These are phyloP conservation scores for Phytopythium cucurbitacearum DNA, from an alignment of 352 stramenopile genomes.

Conservation along the genomic window DNA sequence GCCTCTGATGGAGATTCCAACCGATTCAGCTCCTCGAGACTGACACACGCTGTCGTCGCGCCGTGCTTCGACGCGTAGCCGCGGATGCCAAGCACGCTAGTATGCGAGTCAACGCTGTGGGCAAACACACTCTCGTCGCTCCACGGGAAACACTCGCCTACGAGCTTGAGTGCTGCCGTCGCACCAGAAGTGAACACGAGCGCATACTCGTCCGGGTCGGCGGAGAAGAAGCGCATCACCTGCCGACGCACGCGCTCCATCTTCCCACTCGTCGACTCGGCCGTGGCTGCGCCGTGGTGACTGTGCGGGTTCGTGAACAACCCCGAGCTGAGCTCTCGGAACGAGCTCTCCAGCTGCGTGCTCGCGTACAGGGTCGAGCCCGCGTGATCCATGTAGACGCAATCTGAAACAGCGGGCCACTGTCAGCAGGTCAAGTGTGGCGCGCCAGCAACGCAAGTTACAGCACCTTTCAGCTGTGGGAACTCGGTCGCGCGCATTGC, in stretches of 20 bases:
- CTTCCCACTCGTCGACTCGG: constrained; percentile 33
- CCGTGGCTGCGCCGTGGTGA: constrained; percentile 10
- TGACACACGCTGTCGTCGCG: constrained; percentile 25
- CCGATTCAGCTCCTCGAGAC: constrained; percentile 31
- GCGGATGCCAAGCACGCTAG: constrained; percentile 66
- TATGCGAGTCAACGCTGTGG: constrained; percentile 65
- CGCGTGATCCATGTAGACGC: constrained; percentile 82
- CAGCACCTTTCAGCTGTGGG: constrained; percentile 30
- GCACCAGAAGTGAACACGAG: constrained; percentile 85
- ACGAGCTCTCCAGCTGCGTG: constrained; percentile 49
- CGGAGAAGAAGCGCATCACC: constrained; percentile 68
- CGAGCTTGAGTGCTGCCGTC: constrained; percentile 74
- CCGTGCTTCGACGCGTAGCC: constrained; percentile 27
- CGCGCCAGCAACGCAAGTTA: background rate
- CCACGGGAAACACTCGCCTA: constrained; percentile 83
- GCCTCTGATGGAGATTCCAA: constrained; percentile 9
- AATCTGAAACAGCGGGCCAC: constrained; percentile 6
- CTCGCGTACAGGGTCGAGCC: constrained; percentile 75
- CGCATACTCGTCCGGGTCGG: constrained; percentile 62
- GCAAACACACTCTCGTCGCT: constrained; percentile 41
- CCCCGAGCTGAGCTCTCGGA: constrained; percentile 40
- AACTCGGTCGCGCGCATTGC: constrained; percentile 42
- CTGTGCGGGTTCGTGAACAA: constrained; percentile 74
- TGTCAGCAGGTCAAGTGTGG: background rate
- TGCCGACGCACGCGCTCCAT: constrained; percentile 43